Percentiles rank a stretch among this genome's conserved stretches.
These are phyloP conservation scores for Eimeria mitis DNA, from an alignment of 169 alveolate genomes.

Conservation along the genomic window DNA sequence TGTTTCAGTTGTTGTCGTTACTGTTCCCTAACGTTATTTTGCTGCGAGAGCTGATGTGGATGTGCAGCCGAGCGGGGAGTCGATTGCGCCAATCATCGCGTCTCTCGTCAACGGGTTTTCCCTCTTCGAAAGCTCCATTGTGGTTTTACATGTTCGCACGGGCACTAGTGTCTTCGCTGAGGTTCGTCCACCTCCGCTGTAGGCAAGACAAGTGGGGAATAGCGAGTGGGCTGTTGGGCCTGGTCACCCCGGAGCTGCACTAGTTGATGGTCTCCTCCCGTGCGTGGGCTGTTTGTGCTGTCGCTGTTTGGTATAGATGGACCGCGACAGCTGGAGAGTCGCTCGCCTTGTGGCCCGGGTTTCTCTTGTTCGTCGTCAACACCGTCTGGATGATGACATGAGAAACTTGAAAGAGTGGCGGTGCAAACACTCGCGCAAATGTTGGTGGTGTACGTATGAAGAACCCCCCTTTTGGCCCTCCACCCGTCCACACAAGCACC, in stretches of 20 bases:
- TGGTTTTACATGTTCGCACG: conserved; percentile 86
- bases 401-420: conserved; percentile 87
- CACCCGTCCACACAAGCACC: neutral
- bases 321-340: conserved; percentile 88
- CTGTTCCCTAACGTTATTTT: neutral
- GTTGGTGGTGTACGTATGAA: conserved; percentile 86
- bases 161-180: conserved; percentile 89
- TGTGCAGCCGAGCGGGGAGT: conserved; percentile 83
- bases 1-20: neutral
- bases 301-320: conserved; percentile 82
- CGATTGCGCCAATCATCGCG: conserved; percentile 87
- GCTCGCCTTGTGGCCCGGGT: conserved; percentile 87
- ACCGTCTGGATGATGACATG: conserved; percentile 84
- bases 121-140: conserved; percentile 86
- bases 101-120: conserved; percentile 89
- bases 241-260: neutral
- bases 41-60: conserved; percentile 7
- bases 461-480: neutral
- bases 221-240: neutral
- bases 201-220: neutral
- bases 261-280: neutral
- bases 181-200: conserved; percentile 30
- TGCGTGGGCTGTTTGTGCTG: neutral
- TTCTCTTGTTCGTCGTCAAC: conserved; percentile 86
- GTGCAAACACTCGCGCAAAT: conserved; percentile 86